Conservation (phyloP, 345 rosid species). For the Turritis glabra region DNA sequence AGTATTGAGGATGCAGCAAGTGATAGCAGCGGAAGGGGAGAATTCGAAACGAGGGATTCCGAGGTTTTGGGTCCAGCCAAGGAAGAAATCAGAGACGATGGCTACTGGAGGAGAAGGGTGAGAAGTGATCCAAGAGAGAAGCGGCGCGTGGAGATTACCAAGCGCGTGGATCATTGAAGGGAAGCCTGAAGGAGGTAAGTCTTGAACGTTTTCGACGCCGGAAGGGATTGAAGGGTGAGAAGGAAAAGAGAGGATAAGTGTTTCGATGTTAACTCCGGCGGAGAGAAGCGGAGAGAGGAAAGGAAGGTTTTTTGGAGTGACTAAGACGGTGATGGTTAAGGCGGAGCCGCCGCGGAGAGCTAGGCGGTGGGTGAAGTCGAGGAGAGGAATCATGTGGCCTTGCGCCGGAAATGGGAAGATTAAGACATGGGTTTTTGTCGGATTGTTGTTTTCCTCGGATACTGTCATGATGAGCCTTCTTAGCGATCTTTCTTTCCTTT, state of each 20-base stretch:
- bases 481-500: not conserved
- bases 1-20: constrained; percentile 40
- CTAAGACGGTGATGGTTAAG: constrained; percentile 40
- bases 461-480: constrained; percentile 15
- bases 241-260: constrained; percentile 51
- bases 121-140: constrained; percentile 49
- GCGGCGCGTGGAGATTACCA: constrained; percentile 45
- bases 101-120: constrained; percentile 59
- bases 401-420: constrained; percentile 52
- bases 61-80: constrained; percentile 59
- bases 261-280: constrained; percentile 24
- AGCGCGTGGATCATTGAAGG: constrained; percentile 39
- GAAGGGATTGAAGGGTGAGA: constrained; percentile 45
- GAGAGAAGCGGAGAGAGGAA: constrained; percentile 39
- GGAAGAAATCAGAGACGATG: constrained; percentile 62
- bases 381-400: constrained; percentile 51
- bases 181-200: constrained; percentile 35
- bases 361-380: constrained; percentile 45
- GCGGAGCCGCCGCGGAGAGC: constrained; percentile 28
- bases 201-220: constrained; percentile 44
- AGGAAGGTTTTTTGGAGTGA: constrained; percentile 46
- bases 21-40: constrained; percentile 66
- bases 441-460: not conserved
- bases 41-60: constrained; percentile 48
- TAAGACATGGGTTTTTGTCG: constrained; percentile 29